Evolutionary conservation across 805 yeast species (phyloP).

Genomic region (Metschnikowia gruessii): DNA sequence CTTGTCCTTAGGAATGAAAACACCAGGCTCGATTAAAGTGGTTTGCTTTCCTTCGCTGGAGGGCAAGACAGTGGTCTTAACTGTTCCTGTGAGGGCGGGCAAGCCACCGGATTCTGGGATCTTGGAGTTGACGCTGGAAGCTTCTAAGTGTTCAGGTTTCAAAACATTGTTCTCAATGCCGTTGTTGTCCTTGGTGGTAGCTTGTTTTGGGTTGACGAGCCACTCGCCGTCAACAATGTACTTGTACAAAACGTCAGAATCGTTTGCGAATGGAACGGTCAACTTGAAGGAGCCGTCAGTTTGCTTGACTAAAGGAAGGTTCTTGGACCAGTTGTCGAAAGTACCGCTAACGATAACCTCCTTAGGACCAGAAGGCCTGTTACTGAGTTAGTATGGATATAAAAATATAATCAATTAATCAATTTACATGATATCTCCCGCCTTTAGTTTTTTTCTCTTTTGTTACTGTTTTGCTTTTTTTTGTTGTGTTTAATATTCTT

Average conservation of each 20-base stretch:
- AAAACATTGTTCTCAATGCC: conserved; percentile 55
- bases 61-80: conserved; percentile 46
- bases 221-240: conserved; percentile 72
- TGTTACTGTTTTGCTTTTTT: neutral
- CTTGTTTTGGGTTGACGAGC: conserved; percentile 42
- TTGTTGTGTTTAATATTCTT: too few species aligned
- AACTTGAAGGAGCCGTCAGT: conserved; percentile 59
- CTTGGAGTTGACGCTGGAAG: conserved; percentile 11
- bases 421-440: neutral
- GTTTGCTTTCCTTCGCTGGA: conserved; percentile 41
- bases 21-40: conserved; percentile 70
- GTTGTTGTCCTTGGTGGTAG: conserved; percentile 44
- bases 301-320: conserved; percentile 57
- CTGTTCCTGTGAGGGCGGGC: conserved; percentile 12
- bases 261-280: conserved; percentile 49
- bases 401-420: neutral
- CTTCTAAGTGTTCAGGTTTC: conserved; percentile 33
- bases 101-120: conserved; percentile 21
- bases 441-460: too few species aligned
- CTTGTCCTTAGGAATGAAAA: conserved; percentile 60
- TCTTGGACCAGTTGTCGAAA: conserved; percentile 52
- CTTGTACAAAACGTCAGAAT: conserved; percentile 48
- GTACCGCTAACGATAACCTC: conserved; percentile 64
- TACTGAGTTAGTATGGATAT: conserved; percentile 24
- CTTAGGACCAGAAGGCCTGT: conserved; percentile 44